Conservation (phyloP, 257 asterid species). For the Sherardia arvensis region DNA sequence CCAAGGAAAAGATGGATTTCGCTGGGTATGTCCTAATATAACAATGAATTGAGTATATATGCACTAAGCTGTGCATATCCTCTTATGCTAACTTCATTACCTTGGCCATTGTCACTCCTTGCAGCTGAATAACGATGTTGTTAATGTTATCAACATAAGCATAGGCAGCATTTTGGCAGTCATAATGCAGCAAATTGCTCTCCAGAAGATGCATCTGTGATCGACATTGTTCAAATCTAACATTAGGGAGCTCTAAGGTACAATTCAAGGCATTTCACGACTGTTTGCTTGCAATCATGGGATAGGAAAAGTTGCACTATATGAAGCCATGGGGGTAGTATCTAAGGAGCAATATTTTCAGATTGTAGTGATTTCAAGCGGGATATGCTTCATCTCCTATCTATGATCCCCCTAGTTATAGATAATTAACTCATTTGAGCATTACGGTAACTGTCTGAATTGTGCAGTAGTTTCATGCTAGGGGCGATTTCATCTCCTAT, state of each 20-base stretch:
- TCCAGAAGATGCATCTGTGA: constrained; percentile 19
- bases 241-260: background rate
- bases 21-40: constrained; percentile 32
- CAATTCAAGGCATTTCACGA: background rate
- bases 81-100: background rate
- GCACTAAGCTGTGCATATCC: background rate
- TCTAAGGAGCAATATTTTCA: background rate
- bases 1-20: constrained; percentile 50
- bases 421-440: background rate
- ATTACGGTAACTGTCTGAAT: background rate
- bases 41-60: background rate
- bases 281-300: background rate
- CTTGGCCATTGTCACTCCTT: background rate
- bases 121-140: constrained; percentile 79
- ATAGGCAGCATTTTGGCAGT: constrained; percentile 82
- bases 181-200: constrained; percentile 43
- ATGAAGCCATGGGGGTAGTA: background rate
- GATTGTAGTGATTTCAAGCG: background rate
- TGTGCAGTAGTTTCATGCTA: no score
- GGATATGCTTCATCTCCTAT: background rate
- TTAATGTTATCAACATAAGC: constrained; percentile 73
- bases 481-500: no score
- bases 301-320: background rate
- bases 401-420: background rate
- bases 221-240: constrained; percentile 1